Evolutionary conservation across 768 basidiomycete genomes (phyloP), one percentile per base, ranked within the genome.

Genomic region (Cantharellus cinnabarinus): DNA sequence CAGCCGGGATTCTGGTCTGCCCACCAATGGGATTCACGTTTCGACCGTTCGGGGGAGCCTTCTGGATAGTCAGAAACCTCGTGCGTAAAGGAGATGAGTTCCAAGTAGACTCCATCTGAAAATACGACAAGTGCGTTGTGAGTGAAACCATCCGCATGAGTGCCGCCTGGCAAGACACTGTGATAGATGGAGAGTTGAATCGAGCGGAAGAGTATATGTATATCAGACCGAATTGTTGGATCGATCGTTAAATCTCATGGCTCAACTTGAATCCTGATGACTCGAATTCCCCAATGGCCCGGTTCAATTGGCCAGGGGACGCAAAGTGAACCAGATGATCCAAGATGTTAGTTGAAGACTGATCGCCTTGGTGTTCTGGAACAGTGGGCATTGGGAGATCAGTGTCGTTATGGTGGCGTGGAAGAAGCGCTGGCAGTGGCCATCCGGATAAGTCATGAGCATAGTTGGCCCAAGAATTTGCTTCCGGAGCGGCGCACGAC

Each of bases 321-420:
- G 80, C 80, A n/a, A 86, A 71, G 66, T 85, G 79, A 0, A 86
- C 76, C 59, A 86, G 77, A 63, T 86, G 84, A 62, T 86, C 84
- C 5, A 85, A 65, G 38, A 68, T 75, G 50, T 67, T 70, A 2
- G 76, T 78, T 35, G 51, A 48, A 29, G 20, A 29, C 44, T 48
- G 10, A 10, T 29, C 29, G 29, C 44, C 44, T 10, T 48, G 44
- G 44, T 10, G 44, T 10, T 10, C 10, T 10, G 10, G 10, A 29
- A 10, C 10, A 48, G 44, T 10, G 44, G 10, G 44, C 10, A 48
- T 10, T 10, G 44, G 29, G 44, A 48, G 44, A 29, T 48, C 1
- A 48, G 44, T 48, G 10, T 29, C 44, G 29, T 29, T 29, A 29
- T 29, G 20, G 20, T 29, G 20, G 20, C 20, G 20, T 29, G 20